phyloP scores from a whole-genome alignment of 805 yeast genomes.

The Sugiyamaella chiloensis region DNA sequence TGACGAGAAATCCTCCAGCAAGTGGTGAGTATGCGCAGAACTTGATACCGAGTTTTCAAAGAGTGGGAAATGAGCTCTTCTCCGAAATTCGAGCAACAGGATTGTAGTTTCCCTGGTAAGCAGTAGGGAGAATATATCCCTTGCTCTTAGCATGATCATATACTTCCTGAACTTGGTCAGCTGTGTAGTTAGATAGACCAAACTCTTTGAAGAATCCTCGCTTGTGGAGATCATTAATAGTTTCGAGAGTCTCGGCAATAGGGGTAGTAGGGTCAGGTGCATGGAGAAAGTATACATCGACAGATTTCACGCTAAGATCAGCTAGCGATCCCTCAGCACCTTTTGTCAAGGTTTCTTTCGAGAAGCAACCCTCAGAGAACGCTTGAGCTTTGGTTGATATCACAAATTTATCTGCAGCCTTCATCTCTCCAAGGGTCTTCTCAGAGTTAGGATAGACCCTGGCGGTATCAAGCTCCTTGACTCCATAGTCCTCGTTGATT shows the following conservation, averaged over 20 bases:
- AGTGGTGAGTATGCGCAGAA: constrained; percentile 31
- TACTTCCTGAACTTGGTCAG: constrained; percentile 26
- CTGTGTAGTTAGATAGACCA: constrained; percentile 29
- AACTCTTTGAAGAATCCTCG: constrained; percentile 28
- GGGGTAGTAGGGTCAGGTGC: constrained; percentile 29
- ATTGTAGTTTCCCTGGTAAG: constrained; percentile 32
- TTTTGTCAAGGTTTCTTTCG: constrained; percentile 17
- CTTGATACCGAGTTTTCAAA: constrained; percentile 21
- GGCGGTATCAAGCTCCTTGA: constrained; percentile 30
- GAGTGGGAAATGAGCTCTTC: constrained; percentile 25
- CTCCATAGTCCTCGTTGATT: constrained; percentile 15
- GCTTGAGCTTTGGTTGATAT: constrained; percentile 26
- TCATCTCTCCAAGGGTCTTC: constrained; percentile 20
- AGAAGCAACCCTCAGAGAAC: constrained; percentile 17
- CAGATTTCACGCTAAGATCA: constrained; percentile 20
- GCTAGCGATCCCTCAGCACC: constrained; percentile 20
- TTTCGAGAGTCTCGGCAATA: constrained; percentile 27
- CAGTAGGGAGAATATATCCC: constrained; percentile 28
- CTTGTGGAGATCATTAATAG: constrained; percentile 25
- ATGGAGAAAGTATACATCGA: constrained; percentile 29
- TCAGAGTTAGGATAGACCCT: constrained; percentile 26
- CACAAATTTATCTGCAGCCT: constrained; percentile 20
- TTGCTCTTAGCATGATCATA: constrained; percentile 23
- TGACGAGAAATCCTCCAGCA: constrained; percentile 29
- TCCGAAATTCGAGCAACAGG: constrained; percentile 27